phyloP scores from a whole-genome alignment of 495 filamentous ascomycete species.

The Trichoderma asperelloides region DNA sequence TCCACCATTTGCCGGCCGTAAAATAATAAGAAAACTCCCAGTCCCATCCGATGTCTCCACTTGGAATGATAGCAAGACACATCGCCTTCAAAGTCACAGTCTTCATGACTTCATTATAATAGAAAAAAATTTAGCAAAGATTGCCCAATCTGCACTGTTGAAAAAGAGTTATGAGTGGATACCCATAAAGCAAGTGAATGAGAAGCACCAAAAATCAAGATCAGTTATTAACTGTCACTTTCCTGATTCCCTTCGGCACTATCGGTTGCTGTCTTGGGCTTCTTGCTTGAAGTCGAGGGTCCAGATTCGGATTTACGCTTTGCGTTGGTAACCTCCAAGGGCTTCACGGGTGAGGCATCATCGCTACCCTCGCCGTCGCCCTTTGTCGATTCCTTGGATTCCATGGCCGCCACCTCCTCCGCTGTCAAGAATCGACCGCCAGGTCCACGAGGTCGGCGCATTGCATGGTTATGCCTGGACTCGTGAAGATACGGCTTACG shows the following conservation, averaged over 20 bases:
- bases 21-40: conserved; percentile 1
- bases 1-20: neutral
- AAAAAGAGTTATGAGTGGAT: conserved; percentile 13
- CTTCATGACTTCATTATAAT: conserved; percentile 2
- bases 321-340: conserved; percentile 22
- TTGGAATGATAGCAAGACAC: neutral
- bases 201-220: neutral
- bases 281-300: conserved; percentile 43
- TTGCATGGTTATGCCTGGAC: conserved; percentile 97
- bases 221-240: conserved; percentile 28
- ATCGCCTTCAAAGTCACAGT: conserved; percentile 1
- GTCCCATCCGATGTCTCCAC: neutral
- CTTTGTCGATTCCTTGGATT: conserved; percentile 39
- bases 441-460: conserved; percentile 92
- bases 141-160: conserved; percentile 18
- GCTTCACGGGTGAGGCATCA: conserved; percentile 23
- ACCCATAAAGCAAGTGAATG: neutral
- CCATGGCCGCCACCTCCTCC: conserved; percentile 93
- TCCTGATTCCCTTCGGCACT: conserved; percentile 20
- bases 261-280: conserved; percentile 37
- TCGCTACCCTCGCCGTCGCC: conserved; percentile 28
- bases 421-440: conserved; percentile 94
- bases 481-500: conserved; percentile 97
- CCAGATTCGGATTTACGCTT: conserved; percentile 38
- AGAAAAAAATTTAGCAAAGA: neutral